A percentile compares a stretch with the other conserved stretches of the same genome.
phyloP scores from a whole-genome alignment of 2,329 filamentous ascomycete genomes.

The Diaporthe sp. region DNA sequence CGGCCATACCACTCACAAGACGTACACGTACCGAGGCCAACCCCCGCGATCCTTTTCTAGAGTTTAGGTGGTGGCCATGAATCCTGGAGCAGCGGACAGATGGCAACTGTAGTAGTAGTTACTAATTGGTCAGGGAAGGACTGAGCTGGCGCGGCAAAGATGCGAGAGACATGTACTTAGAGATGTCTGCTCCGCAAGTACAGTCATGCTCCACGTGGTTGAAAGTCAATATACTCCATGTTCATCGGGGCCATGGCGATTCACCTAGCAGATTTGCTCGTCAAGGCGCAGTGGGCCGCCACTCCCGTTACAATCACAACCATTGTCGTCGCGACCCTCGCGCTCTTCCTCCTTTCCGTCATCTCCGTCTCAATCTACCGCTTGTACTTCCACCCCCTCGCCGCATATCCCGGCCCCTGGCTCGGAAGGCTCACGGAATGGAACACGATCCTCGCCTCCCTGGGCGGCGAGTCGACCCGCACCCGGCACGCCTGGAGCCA shows the following conservation, averaged over 20 bases:
- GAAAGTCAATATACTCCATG: background rate
- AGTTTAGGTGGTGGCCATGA: background rate
- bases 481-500: background rate
- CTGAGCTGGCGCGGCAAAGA: background rate
- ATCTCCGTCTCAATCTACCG: background rate
- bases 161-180: background rate
- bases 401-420: conserved; percentile 4
- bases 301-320: background rate
- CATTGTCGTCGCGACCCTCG: background rate
- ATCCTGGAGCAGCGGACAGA: background rate
- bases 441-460: background rate
- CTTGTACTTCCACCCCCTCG: background rate
- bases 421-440: conserved; percentile 4
- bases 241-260: background rate
- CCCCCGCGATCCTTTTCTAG: background rate
- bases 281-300: background rate
- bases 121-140: background rate
- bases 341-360: background rate
- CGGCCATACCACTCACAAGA: no score
- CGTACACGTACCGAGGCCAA: background rate
- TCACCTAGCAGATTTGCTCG: background rate
- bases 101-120: background rate
- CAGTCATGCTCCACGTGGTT: background rate
- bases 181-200: background rate
- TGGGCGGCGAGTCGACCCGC: background rate